These are phyloP conservation scores for Xylaria sp. DNA, from an alignment of 2,329 filamentous ascomycete genomes.

Conservation along the genomic window DNA sequence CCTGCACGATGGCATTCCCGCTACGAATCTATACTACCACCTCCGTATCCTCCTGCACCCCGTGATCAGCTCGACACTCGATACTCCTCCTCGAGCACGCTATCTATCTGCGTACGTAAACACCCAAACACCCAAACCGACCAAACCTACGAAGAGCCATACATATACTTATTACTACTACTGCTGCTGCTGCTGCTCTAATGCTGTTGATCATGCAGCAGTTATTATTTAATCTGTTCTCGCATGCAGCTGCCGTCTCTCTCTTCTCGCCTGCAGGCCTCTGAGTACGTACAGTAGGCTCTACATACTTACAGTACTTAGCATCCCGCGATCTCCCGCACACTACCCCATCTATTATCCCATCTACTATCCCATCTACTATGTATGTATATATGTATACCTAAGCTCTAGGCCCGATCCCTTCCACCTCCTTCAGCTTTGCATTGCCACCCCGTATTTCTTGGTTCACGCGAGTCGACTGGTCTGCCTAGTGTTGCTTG, in stretches of 20 bases:
- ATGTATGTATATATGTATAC: too few relatives aligned
- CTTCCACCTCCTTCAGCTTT: too few relatives aligned
- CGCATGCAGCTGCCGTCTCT: neutral
- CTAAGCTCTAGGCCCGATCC: too few relatives aligned
- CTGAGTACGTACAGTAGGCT: too few relatives aligned
- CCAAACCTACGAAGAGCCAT: neutral
- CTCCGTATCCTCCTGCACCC: constrained; percentile 1
- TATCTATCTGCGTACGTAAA: neutral
- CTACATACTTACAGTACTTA: too few relatives aligned
- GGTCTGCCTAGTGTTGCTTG: neutral
- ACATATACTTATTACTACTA: neutral
- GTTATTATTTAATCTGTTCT: neutral
- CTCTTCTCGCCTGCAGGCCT: neutral
- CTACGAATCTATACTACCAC: neutral
- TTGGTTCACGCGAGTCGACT: too few relatives aligned
- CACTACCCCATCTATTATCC: too few relatives aligned
- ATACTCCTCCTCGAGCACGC: neutral
- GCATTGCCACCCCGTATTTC: too few relatives aligned
- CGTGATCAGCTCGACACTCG: constrained; percentile 12
- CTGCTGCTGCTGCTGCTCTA: too few relatives aligned
- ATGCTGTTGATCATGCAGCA: neutral
- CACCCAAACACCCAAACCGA: neutral
- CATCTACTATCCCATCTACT: too few relatives aligned
- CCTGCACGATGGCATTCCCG: constrained; percentile 14
- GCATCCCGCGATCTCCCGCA: too few relatives aligned